These are phyloP conservation scores for Cercophora newfieldiana DNA, from an alignment of 495 filamentous ascomycete genomes.

Conservation along the genomic window DNA sequence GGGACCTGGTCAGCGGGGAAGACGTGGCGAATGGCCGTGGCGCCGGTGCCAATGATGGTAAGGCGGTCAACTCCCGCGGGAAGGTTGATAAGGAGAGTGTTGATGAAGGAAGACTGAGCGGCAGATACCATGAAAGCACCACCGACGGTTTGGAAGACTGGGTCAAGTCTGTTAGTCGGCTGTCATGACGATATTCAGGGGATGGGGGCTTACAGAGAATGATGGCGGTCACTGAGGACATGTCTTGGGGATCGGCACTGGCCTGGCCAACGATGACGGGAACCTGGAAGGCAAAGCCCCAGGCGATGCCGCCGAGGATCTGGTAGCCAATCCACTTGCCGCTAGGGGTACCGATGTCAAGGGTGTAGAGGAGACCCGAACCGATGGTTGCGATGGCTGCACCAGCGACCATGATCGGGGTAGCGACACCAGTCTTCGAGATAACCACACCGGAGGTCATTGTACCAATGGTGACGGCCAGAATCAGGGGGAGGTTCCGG, in stretches of 20 bases:
- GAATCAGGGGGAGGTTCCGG: constrained; percentile 52
- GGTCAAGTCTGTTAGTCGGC: constrained; percentile 37
- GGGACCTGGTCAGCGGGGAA: constrained; percentile 44
- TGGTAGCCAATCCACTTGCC: constrained; percentile 62
- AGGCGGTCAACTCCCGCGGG: constrained; percentile 43
- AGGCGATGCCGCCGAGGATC: constrained; percentile 55
- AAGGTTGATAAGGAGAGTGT: constrained; percentile 40
- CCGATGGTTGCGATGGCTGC: constrained; percentile 59
- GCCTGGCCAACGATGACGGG: constrained; percentile 58
- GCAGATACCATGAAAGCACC: constrained; percentile 50
- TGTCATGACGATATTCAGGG: background rate
- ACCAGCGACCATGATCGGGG: constrained; percentile 49
- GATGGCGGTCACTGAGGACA: constrained; percentile 36
- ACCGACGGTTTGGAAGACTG: constrained; percentile 53
- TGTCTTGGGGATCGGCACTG: constrained; percentile 39
- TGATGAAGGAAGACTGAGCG: constrained; percentile 51
- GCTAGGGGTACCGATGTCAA: constrained; percentile 41
- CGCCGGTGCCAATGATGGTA: constrained; percentile 36
- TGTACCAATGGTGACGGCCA: constrained; percentile 50
- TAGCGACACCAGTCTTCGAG: constrained; percentile 48
- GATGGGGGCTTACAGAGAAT: constrained; percentile 51
- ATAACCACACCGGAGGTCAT: constrained; percentile 51
- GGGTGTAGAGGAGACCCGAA: constrained; percentile 52
- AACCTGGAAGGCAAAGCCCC: constrained; percentile 52
- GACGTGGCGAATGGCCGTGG: constrained; percentile 41